phyloP scores from a whole-genome alignment of 306 rosid species.

The Vicia faba region DNA sequence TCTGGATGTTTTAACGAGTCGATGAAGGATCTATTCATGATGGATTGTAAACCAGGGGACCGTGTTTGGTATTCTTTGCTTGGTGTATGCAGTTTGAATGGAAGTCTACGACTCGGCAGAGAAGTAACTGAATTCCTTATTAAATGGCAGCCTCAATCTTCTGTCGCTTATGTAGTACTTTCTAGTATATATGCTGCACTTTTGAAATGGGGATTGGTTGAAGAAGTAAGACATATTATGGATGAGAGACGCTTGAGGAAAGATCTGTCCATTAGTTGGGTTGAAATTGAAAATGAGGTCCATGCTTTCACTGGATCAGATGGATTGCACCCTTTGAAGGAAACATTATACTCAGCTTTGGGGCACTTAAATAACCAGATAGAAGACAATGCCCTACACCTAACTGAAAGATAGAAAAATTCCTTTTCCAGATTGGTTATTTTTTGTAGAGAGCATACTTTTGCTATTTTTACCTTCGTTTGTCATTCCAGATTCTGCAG shows the following conservation, averaged over 20 bases:
- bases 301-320: constrained; percentile 61
- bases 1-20: constrained; percentile 55
- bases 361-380: constrained; percentile 55
- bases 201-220: constrained; percentile 65
- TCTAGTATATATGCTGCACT: constrained; percentile 62
- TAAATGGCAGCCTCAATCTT: constrained; percentile 59
- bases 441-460: constrained; percentile 36
- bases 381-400: constrained; percentile 46
- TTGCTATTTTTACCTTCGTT: constrained; percentile 19
- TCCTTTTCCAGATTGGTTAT: constrained; percentile 27
- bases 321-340: constrained; percentile 59
- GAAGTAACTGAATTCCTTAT: constrained; percentile 63
- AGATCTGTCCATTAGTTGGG: constrained; percentile 59
- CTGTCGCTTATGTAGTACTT: constrained; percentile 57
- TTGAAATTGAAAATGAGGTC: constrained; percentile 56
- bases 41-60: constrained; percentile 56
- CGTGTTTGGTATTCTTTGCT: constrained; percentile 61
- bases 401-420: constrained; percentile 38
- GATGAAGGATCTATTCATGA: constrained; percentile 50
- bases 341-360: constrained; percentile 56
- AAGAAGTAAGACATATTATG: constrained; percentile 60
- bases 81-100: constrained; percentile 59
- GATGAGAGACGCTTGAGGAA: constrained; percentile 54
- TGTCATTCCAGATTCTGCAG: constrained; percentile 36
- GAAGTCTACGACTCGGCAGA: constrained; percentile 56